These are phyloP conservation scores for Chlorella vulgaris DNA, from an alignment of 139 green algal genomes.

Conservation along the genomic window DNA sequence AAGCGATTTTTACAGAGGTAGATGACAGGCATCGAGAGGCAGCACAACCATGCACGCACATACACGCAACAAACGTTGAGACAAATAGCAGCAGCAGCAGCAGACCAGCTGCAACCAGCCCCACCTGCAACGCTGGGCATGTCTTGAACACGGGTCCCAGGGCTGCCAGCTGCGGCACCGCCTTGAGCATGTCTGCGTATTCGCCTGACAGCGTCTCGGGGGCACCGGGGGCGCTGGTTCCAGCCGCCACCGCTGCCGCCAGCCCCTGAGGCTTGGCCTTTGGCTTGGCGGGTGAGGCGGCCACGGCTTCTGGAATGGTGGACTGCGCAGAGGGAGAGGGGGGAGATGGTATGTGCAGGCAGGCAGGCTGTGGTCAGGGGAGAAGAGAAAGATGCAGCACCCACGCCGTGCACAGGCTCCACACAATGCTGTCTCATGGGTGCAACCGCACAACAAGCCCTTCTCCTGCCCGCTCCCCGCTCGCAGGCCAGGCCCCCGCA, in stretches of 20 bases:
- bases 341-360: too few relatives aligned
- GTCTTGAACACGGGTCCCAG: constrained; percentile 93
- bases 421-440: too few relatives aligned
- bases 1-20: too few relatives aligned
- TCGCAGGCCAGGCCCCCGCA: background rate
- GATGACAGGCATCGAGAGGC: too few relatives aligned
- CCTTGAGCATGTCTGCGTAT: constrained; percentile 59
- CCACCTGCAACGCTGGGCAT: constrained; percentile 61
- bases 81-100: too few relatives aligned
- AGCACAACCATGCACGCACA: too few relatives aligned
- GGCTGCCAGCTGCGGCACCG: constrained; percentile 76
- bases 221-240: background rate
- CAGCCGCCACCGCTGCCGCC: constrained; percentile 41
- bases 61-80: too few relatives aligned
- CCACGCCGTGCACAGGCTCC: too few relatives aligned
- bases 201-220: constrained; percentile 38
- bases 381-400: too few relatives aligned
- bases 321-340: constrained; percentile 27
- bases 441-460: too few relatives aligned
- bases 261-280: constrained; percentile 41
- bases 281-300: constrained; percentile 16
- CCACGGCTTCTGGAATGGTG: constrained; percentile 4
- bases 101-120: too few relatives aligned
- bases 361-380: background rate
- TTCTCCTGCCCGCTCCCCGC: background rate